These are phyloP conservation scores for Capronia americana DNA, from an alignment of 2,329 filamentous ascomycete genomes.

Conservation along the genomic window DNA sequence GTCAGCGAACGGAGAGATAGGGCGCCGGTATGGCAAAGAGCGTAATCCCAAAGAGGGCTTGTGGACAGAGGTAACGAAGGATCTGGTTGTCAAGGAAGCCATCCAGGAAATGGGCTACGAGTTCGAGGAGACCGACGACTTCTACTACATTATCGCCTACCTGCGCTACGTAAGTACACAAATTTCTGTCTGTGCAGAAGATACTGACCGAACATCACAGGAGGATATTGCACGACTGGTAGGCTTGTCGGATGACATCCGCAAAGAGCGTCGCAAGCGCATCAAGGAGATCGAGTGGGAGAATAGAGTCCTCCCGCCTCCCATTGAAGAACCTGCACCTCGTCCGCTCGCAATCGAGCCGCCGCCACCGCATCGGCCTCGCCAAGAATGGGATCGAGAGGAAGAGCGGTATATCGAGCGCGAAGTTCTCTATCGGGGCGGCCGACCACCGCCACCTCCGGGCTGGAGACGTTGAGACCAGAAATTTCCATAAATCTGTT, in stretches of 20 bases:
- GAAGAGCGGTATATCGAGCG: slow-evolving; percentile 41
- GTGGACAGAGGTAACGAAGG: slow-evolving; percentile 98
- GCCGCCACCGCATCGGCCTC: slow-evolving; percentile 32
- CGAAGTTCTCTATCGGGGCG: slow-evolving; percentile 39
- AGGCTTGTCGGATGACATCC: slow-evolving; percentile 81
- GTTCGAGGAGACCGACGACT: slow-evolving; percentile 86
- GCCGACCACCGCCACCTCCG: slow-evolving; percentile 38
- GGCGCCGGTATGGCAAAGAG: slow-evolving; percentile 52
- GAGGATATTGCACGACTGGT: slow-evolving; percentile 87
- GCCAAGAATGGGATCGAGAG: slow-evolving; percentile 39
- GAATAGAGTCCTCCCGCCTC: slow-evolving; percentile 42
- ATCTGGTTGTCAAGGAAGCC: slow-evolving; percentile 83
- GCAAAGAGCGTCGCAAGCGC: slow-evolving; percentile 65
- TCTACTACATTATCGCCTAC: slow-evolving; percentile 93
- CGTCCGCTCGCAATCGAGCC: slow-evolving; percentile 37
- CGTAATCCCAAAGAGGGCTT: slow-evolving; percentile 64
- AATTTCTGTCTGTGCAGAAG: not conserved
- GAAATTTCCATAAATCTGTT: not conserved
- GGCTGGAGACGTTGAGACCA: slow-evolving; percentile 35
- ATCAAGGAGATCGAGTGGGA: slow-evolving; percentile 65
- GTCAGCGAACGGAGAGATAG: slow-evolving; percentile 47
- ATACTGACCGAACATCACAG: slow-evolving; percentile 53
- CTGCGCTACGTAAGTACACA: slow-evolving; percentile 74
- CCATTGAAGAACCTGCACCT: slow-evolving; percentile 28
- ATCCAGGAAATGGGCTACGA: slow-evolving; percentile 84